phyloP scores from a whole-genome alignment of 768 basidiomycete species.

The Xerocomellus dryophilus region DNA sequence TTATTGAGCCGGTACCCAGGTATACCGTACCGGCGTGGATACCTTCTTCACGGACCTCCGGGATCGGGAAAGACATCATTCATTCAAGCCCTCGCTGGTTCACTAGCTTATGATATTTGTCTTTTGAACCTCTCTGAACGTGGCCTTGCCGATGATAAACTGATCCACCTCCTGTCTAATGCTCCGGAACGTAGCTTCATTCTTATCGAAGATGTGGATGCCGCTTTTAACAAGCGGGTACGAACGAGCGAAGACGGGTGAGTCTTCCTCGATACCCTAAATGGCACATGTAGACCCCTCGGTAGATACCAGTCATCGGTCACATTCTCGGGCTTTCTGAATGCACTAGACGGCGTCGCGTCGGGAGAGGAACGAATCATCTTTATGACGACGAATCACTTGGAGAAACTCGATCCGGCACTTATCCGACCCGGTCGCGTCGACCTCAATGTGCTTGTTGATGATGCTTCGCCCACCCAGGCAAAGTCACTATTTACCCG shows the following conservation, averaged over 20 bases:
- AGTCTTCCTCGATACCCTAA: conserved; percentile 24
- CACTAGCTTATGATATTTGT: conserved; percentile 92
- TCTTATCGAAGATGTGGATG: conserved; percentile 97
- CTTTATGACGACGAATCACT: conserved; percentile 99
- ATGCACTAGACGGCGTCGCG: conserved; percentile 95
- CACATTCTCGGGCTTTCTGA: conserved; percentile 96
- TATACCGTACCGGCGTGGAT: conserved; percentile 95
- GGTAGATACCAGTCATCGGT: conserved; percentile 88
- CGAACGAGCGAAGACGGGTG: conserved; percentile 93
- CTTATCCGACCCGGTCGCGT: conserved; percentile 95
- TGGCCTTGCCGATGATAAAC: conserved; percentile 93
- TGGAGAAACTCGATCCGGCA: conserved; percentile 85
- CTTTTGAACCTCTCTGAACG: conserved; percentile 93
- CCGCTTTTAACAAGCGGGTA: conserved; percentile 91
- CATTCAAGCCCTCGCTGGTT: conserved; percentile 94
- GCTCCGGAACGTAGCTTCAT: conserved; percentile 90
- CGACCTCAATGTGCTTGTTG: conserved; percentile 79
- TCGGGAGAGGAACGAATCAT: conserved; percentile 97
- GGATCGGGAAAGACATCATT: conserved; percentile 98
- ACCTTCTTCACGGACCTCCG: conserved; percentile 92
- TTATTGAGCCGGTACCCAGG: conserved; percentile 45
- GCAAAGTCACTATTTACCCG: conserved; percentile 72
- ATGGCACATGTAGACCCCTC: conserved; percentile 11
- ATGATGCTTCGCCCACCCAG: conserved; percentile 83
- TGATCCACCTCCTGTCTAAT: conserved; percentile 89